Conservation (phyloP, 306 rosid genomes). For the Cicer cuneatum region DNA sequence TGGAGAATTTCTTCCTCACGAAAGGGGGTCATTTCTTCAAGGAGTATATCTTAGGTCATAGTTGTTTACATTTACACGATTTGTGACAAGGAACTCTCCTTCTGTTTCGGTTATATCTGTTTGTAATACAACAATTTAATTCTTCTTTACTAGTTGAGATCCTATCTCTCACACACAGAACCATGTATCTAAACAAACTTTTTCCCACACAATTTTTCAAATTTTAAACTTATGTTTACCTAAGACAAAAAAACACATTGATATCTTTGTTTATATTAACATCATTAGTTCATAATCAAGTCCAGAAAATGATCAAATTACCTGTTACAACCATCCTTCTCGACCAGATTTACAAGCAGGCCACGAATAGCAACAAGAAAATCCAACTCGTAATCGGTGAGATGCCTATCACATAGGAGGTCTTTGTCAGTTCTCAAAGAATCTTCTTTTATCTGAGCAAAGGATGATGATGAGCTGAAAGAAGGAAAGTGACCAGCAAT, state of each 20-base stretch:
- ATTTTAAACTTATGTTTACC: not conserved
- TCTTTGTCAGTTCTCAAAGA: conserved; percentile 48
- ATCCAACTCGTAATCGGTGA: conserved; percentile 86
- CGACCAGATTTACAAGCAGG: conserved; percentile 93
- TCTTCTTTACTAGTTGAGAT: not conserved
- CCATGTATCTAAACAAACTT: conserved; percentile 14
- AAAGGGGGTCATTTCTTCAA: not conserved
- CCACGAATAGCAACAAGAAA: conserved; percentile 98
- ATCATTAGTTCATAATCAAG: conserved; percentile 26
- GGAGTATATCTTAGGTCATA: not conserved
- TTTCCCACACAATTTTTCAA: not conserved
- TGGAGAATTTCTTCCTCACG: not conserved
- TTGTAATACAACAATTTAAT: not conserved
- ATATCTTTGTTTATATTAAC: conserved; percentile 22
- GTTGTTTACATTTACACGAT: not conserved
- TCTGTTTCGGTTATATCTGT: not conserved
- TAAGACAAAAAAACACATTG: conserved; percentile 4
- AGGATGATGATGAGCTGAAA: conserved; percentile 64
- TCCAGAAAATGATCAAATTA: conserved; percentile 44
- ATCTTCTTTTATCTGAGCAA: conserved; percentile 51
- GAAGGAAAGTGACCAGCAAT: conserved; percentile 92
- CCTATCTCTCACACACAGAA: not conserved
- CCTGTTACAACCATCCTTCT: conserved; percentile 94
- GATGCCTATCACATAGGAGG: conserved; percentile 59
- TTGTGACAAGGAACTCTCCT: not conserved